Percentiles rank a stretch among this genome's conserved stretches.
phyloP scores from a whole-genome alignment of 1,284 basidiomycete genomes.

The Inonotus hispidus region DNA sequence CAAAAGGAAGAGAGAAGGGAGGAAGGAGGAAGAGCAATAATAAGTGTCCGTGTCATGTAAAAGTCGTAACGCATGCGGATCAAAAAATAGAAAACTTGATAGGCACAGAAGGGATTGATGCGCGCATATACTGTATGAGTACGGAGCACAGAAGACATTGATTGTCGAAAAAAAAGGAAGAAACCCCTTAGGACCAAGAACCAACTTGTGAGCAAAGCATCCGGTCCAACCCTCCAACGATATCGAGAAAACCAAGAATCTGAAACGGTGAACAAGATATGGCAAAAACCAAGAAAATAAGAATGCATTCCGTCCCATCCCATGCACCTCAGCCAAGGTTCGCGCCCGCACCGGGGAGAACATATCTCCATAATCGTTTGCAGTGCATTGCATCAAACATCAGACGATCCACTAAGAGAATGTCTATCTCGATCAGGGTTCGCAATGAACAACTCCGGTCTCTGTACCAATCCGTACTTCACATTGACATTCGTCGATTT shows the following conservation, averaged over 20 bases:
- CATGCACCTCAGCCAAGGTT: neutral
- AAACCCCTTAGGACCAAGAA: neutral
- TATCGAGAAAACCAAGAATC: neutral
- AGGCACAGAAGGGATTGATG: neutral
- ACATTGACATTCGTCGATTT: conserved; percentile 30
- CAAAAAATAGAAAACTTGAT: neutral
- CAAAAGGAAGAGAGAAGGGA: neutral
- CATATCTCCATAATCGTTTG: no score
- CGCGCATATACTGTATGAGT: neutral
- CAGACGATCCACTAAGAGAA: neutral
- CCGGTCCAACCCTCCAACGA: neutral
- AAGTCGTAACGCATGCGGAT: neutral
- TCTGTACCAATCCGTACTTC: conserved; percentile 51
- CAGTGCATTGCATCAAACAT: neutral
- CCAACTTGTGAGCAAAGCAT: neutral
- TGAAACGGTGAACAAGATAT: neutral
- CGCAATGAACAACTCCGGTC: conserved; percentile 52
- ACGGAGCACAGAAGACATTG: neutral
- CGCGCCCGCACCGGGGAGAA: no score
- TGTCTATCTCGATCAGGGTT: conserved; percentile 50
- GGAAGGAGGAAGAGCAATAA: neutral
- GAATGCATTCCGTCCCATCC: neutral
- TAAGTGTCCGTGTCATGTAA: neutral
- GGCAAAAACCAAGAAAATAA: neutral
- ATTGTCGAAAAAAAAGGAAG: neutral